Evolutionary conservation across 169 alveolate genomes (phyloP), one percentile per base, ranked within the genome.

Genomic region (Plasmodium reichenowi): DNA sequence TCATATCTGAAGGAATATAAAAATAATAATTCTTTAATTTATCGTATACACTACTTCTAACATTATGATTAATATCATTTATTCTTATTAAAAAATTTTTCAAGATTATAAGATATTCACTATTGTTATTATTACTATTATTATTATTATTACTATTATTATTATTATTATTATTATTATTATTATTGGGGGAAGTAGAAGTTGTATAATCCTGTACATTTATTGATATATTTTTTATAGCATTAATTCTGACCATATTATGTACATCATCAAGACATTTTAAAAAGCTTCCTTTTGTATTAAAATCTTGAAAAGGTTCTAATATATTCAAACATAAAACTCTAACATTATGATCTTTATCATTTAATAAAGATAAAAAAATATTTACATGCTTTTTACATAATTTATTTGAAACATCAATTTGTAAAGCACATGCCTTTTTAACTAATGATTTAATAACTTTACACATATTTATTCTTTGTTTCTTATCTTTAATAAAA

Each of bases 361-460:
- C 94, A 68, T 89, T 74, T 32, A 94, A 67, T 60, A 94, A 63
- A 48, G 93, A 70, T 45, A 89, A 58, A 63, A 94, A 86, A 45
- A 92, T 85, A 13, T 92, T 88, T 12, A 75, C 92, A 86, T 94
- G 95, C 56, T 92, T 94, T 32, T 68, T 66, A 54, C 85, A 89
- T 32, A 94, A 73, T 22, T 80, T 74, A 10, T 75, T 67, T 38
- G 94, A 89, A 8, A 94, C 89, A 63, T 88, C 94, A 17, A 93
- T 80, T 26, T 91, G 94, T 56, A 88, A 92, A 29, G 86, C 70
- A 71, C 95, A 93, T 1, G 94, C 93, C 26, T 76, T 72, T 50
- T 68, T 89, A 38, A 89, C 91, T 58, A 94, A 22, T 5, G 67
- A 32, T 24, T 88, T 74, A 15, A 91, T 47, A 29, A 92, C 85